Base-by-base conservation (phyloP, 495 filamentous ascomycete species). In the Penicillium maclennaniae region DNA sequence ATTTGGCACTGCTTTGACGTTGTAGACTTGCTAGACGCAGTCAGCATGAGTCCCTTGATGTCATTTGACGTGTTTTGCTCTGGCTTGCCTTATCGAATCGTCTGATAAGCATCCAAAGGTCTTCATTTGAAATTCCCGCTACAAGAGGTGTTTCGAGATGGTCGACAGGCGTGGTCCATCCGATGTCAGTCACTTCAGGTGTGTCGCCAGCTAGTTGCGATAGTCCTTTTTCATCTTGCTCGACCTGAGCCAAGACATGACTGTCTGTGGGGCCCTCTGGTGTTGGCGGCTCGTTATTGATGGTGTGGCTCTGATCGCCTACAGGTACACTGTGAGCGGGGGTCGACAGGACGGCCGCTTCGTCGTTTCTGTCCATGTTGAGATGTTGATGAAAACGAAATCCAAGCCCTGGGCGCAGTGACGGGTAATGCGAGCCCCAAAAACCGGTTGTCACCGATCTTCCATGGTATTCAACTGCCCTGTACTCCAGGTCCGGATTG, bases 1-100 rank as follows among this genome's bases (percentile, higher is more conserved):
- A 6, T 79, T 67, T 1, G 77, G 66, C 1, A 83, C 74, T 15
- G 86, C 86, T 67, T 90, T 91, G 57, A 92, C 85, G 74, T 91
- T 85, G 65, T 92, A 91, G 63, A 95, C 85, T 87, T 93, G 89
- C 88, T 92, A 46, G 27, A 48, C 12, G 14, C 7, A 7, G 45
- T 55, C 23, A 60, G 44, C 23, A 17, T 39, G 10, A 37, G 16
- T 27, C 31, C 6, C 23, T 2, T 5, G 23, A 44, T 40, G 4
- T 4, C 16, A n/a, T n/a, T n/a, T 8, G 39, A 12, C 1, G 3
- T 21, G n/a, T 19, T 15, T 42, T 42, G 39, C 7, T 42, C 9
- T 4, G 14, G 7, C 17, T 14, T n/a, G 60, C 61, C 56, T 62
- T 62, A 21, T 67, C 57, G 34, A 65, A 65, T 19, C 59, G 51